Evolutionary conservation across 148 eudicot species (phyloP).

Genomic region (Camellia granthamiana): DNA sequence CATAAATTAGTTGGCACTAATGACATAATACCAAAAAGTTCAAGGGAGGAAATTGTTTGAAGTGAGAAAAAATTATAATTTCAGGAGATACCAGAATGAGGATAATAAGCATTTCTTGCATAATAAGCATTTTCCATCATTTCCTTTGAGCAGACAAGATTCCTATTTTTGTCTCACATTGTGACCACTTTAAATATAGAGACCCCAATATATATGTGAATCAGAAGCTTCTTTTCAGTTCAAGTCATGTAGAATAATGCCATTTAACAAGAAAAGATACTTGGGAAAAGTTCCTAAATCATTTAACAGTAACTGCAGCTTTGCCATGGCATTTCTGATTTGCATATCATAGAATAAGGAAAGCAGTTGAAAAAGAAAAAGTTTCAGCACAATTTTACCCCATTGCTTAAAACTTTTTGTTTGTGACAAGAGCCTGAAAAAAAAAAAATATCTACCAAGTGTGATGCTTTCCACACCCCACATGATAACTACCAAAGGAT

Average conservation of each 20-base stretch:
- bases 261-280: not conserved
- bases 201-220: not conserved
- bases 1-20: not conserved
- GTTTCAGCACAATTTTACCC: not conserved
- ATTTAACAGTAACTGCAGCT: not conserved
- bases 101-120: not conserved
- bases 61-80: not conserved
- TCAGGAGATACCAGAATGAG: not conserved
- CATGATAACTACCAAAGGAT: not conserved
- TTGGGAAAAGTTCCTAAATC: not conserved
- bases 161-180: not conserved
- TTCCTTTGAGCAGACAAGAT: constrained; percentile 6
- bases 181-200: not conserved
- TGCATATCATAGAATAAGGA: not conserved
- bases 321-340: not conserved
- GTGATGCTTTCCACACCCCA: not conserved
- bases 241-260: not conserved
- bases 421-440: too few species aligned
- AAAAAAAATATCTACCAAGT: not conserved
- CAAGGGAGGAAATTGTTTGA: not conserved
- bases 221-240: not conserved
- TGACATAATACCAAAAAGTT: not conserved
- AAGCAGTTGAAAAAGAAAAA: not conserved
- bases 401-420: not conserved
- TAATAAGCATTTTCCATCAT: not conserved